Conservation (phyloP, 345 rosid genomes). For the Limnanthes douglasii region DNA sequence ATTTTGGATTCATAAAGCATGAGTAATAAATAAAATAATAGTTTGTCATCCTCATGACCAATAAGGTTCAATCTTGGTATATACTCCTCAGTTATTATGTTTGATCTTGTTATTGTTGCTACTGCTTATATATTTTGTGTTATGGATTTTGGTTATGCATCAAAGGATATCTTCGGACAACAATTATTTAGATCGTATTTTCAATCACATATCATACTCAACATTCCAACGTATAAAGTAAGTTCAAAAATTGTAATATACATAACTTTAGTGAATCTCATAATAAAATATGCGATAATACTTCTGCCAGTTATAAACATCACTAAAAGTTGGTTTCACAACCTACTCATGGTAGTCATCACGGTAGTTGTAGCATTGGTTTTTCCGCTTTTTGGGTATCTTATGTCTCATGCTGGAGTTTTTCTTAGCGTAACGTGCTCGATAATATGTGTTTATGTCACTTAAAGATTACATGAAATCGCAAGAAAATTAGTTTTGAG, state of each 20-base stretch:
- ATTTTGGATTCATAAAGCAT: too few species aligned
- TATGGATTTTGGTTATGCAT: conserved; percentile 33
- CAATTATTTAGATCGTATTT: conserved; percentile 35
- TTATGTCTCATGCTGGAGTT: too few species aligned
- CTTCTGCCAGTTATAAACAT: conserved; percentile 40
- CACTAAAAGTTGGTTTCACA: conserved; percentile 15
- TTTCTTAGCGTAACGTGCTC: too few species aligned
- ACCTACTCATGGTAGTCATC: conserved; percentile 18
- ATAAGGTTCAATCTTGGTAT: too few species aligned
- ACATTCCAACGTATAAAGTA: conserved; percentile 25
- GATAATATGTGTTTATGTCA: too few species aligned
- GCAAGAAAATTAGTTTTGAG: too few species aligned
- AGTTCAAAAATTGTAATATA: conserved; percentile 52
- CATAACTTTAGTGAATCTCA: conserved; percentile 40
- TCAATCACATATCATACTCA: conserved; percentile 38
- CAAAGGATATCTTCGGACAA: conserved; percentile 44
- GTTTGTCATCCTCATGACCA: too few species aligned
- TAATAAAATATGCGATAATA: conserved; percentile 45
- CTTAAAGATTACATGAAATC: too few species aligned
- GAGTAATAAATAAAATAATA: too few species aligned
- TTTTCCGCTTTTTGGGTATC: conserved; percentile 33
- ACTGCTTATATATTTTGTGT: conserved; percentile 28
- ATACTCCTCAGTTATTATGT: too few species aligned
- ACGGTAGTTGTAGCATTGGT: conserved; percentile 31
- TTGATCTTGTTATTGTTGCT: conserved; percentile 11